Evolutionary conservation across 2,329 filamentous ascomycete genomes (phyloP).

Genomic region (Arthrobotrys entomopaga): DNA sequence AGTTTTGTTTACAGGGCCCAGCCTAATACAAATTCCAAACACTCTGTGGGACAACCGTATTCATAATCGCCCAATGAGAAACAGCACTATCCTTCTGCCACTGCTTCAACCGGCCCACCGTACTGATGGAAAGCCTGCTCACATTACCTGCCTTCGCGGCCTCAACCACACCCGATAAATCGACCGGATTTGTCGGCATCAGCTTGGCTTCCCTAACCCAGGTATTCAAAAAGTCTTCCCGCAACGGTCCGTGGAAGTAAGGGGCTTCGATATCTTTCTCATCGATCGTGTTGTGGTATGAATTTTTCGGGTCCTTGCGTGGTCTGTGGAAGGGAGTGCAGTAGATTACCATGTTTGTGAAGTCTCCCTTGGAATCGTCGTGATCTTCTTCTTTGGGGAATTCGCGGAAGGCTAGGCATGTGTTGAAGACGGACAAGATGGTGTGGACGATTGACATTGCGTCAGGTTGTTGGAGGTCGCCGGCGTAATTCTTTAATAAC

Average conservation of each 20-base stretch:
- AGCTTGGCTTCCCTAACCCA: slow-evolving; percentile 76
- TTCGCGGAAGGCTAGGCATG: slow-evolving; percentile 91
- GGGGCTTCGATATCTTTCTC: slow-evolving; percentile 56
- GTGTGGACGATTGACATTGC: slow-evolving; percentile 83
- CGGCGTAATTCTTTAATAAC: slow-evolving; percentile 82
- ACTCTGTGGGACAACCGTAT: slow-evolving; percentile 76
- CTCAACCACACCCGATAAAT: slow-evolving; percentile 60
- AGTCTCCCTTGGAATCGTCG: slow-evolving; percentile 70
- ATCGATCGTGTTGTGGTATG: slow-evolving; percentile 63
- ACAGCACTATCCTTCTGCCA: slow-evolving; percentile 80
- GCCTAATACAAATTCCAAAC: slow-evolving; percentile 71
- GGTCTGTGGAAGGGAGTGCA: slow-evolving; percentile 73
- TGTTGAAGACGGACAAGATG: slow-evolving; percentile 82
- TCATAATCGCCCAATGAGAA: slow-evolving; percentile 93
- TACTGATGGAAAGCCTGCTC: slow-evolving; percentile 64
- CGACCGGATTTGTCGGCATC: slow-evolving; percentile 76
- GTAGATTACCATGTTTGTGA: slow-evolving; percentile 96
- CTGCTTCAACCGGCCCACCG: slow-evolving; percentile 69
- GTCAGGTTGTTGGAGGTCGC: slow-evolving; percentile 80
- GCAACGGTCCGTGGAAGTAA: slow-evolving; percentile 72
- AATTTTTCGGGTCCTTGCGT: slow-evolving; percentile 59
- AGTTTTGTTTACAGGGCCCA: neutral
- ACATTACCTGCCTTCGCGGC: slow-evolving; percentile 57
- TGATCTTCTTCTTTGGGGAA: slow-evolving; percentile 67
- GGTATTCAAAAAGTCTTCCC: slow-evolving; percentile 77